phyloP scores from a whole-genome alignment of 2,329 filamentous ascomycete species.

The Dendrostoma leiphaemia region DNA sequence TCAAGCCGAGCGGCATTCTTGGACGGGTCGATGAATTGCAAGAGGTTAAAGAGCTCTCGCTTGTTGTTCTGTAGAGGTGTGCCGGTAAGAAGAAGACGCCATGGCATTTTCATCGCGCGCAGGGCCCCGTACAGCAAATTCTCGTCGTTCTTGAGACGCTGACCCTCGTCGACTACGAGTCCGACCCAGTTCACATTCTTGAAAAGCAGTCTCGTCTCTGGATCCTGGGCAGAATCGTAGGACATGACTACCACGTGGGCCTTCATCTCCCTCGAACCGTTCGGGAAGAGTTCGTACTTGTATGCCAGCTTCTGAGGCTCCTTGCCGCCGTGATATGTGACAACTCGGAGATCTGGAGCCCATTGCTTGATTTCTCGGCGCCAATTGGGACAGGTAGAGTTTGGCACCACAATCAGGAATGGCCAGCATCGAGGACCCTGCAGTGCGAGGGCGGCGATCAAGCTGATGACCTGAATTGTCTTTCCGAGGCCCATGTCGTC shows the following conservation, averaged over 20 bases:
- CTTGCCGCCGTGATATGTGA: slow-evolving; percentile 85
- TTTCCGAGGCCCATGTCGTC: slow-evolving; percentile 99
- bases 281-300: slow-evolving; percentile 81
- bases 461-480: slow-evolving; percentile 86
- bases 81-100: slow-evolving; percentile 82
- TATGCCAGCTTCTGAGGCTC: slow-evolving; percentile 74
- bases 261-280: slow-evolving; percentile 63
- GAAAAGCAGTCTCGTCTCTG: slow-evolving; percentile 65
- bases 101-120: slow-evolving; percentile 71
- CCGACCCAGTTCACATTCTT: slow-evolving; percentile 77
- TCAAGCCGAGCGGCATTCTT: slow-evolving; percentile 72
- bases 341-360: slow-evolving; percentile 80
- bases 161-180: slow-evolving; percentile 90
- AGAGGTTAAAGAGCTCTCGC: slow-evolving; percentile 90
- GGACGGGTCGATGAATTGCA: slow-evolving; percentile 83
- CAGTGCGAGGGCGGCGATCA: slow-evolving; percentile 72
- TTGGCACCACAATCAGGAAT: slow-evolving; percentile 90
- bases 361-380: slow-evolving; percentile 92
- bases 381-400: slow-evolving; percentile 97
- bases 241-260: slow-evolving; percentile 94
- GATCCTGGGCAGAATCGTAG: slow-evolving; percentile 83
- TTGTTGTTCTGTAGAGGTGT: slow-evolving; percentile 96
- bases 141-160: slow-evolving; percentile 90
- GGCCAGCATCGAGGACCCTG: slow-evolving; percentile 76
- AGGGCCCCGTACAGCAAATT: slow-evolving; percentile 78